phyloP scores from a whole-genome alignment of 2,329 filamentous ascomycete species.

The Monilinia vaccinii-corymbosi region DNA sequence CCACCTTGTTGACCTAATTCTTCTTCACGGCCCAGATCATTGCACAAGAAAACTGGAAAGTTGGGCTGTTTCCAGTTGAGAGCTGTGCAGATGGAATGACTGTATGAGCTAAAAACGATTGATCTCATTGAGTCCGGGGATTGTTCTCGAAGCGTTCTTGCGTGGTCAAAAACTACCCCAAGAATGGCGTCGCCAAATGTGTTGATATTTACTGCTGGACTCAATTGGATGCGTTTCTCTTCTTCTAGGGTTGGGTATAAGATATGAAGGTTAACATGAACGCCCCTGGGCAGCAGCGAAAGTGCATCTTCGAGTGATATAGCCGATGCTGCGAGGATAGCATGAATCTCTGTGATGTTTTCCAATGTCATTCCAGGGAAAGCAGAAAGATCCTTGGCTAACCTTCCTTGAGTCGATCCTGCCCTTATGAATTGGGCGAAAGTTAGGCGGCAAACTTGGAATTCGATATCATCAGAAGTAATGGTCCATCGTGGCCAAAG shows the following conservation, averaged over 20 bases:
- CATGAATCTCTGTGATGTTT: constrained; percentile 58
- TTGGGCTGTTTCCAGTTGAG: constrained; percentile 99
- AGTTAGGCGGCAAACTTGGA: constrained; percentile 72
- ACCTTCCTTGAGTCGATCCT: constrained; percentile 26
- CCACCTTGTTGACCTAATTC: constrained; percentile 22
- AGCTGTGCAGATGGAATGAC: constrained; percentile 80
- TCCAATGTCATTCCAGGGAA: constrained; percentile 40
- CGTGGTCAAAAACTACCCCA: constrained; percentile 83
- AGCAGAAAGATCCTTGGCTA: constrained; percentile 33
- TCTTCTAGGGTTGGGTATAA: constrained; percentile 73
- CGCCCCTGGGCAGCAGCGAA: constrained; percentile 60
- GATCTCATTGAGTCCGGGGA: constrained; percentile 70
- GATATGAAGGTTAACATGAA: constrained; percentile 88
- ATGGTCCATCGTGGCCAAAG: constrained; percentile 82
- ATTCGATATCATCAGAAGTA: constrained; percentile 63
- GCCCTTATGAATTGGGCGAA: constrained; percentile 57
- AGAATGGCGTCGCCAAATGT: constrained; percentile 76
- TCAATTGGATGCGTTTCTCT: constrained; percentile 59
- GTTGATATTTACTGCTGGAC: constrained; percentile 76
- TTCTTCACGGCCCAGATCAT: constrained; percentile 68
- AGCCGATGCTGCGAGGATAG: constrained; percentile 64
- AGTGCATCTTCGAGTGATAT: constrained; percentile 73
- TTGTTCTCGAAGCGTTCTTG: constrained; percentile 55
- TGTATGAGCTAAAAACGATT: constrained; percentile 91
- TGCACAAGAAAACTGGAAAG: constrained; percentile 91